Percentiles rank a stretch among this genome's conserved stretches.
phyloP scores from a whole-genome alignment of 2,329 filamentous ascomycete genomes.

The Cladosporium sp. region DNA sequence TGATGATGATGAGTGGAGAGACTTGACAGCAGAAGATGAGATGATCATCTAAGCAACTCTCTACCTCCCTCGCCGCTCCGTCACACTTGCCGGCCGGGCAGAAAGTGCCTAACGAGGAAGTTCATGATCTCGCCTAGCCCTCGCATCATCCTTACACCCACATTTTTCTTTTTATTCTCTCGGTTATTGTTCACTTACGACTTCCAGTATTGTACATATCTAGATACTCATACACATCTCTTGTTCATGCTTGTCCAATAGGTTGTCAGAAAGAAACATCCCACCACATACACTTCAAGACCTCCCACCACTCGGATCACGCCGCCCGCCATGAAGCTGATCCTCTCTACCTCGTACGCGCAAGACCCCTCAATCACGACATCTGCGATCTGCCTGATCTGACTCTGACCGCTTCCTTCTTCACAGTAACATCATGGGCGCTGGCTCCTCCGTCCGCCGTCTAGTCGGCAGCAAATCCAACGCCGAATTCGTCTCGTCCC shows the following conservation, averaged over 20 bases:
- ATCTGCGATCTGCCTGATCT: conserved; percentile 15
- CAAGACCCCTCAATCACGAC: conserved; percentile 18
- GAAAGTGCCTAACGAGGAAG: background rate
- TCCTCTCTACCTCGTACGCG: conserved; percentile 84
- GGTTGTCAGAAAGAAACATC: too few species aligned
- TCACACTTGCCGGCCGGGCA: conserved; percentile 12
- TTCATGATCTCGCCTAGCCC: background rate
- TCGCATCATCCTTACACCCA: background rate
- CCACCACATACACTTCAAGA: background rate
- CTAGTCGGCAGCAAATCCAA: conserved; percentile 79
- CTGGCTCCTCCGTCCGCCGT: conserved; percentile 77
- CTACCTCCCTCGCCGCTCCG: too few species aligned
- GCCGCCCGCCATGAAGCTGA: conserved; percentile 65
- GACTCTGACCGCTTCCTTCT: conserved; percentile 1
- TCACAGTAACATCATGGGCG: conserved; percentile 79
- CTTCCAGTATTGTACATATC: background rate
- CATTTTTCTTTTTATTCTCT: background rate
- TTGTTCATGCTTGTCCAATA: background rate
- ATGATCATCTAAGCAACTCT: background rate
- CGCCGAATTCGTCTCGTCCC: conserved; percentile 82
- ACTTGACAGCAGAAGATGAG: too few species aligned
- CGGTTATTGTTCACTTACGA: too few species aligned
- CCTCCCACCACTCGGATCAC: background rate
- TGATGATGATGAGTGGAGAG: too few species aligned
- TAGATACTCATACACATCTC: too few species aligned